Conservation (phyloP, 208 protist genomes). For the Leishmania tarentolae region DNA sequence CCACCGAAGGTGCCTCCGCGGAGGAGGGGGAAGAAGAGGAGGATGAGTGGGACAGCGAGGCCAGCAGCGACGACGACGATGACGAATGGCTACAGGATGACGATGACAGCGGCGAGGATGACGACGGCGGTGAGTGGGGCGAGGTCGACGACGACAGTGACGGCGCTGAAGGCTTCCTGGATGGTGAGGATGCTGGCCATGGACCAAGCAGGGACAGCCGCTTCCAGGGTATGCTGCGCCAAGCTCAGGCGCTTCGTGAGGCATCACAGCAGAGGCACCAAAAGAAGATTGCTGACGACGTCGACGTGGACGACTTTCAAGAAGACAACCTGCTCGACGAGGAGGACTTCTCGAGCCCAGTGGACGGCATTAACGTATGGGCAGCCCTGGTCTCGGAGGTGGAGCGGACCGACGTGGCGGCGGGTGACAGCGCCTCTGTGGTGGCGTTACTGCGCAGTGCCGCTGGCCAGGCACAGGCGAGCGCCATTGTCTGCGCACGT, state of each 20-base stretch:
- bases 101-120: conserved; percentile 30
- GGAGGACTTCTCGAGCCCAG: conserved; percentile 68
- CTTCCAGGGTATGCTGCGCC: conserved; percentile 41
- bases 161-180: conserved; percentile 34
- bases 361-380: conserved; percentile 75
- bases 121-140: conserved; percentile 32
- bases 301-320: conserved; percentile 44
- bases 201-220: conserved; percentile 28
- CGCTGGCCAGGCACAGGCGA: conserved; percentile 32
- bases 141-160: conserved; percentile 25
- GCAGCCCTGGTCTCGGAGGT: conserved; percentile 39
- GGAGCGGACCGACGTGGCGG: conserved; percentile 21
- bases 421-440: conserved; percentile 5
- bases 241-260: conserved; percentile 45
- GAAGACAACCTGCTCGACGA: conserved; percentile 79
- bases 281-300: background rate
- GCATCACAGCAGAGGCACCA: conserved; percentile 6
- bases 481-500: conserved; percentile 41
- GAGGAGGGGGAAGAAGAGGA: conserved; percentile 24
- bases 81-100: conserved; percentile 34
- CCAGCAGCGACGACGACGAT: conserved; percentile 52
- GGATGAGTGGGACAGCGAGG: conserved; percentile 45
- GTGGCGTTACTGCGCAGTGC: conserved; percentile 37
- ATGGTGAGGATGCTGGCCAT: conserved; percentile 17
- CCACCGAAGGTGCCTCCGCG: conserved; percentile 22